Evolutionary conservation across 306 rosid genomes (phyloP).

Genomic region (Astragalus membranaceus): DNA sequence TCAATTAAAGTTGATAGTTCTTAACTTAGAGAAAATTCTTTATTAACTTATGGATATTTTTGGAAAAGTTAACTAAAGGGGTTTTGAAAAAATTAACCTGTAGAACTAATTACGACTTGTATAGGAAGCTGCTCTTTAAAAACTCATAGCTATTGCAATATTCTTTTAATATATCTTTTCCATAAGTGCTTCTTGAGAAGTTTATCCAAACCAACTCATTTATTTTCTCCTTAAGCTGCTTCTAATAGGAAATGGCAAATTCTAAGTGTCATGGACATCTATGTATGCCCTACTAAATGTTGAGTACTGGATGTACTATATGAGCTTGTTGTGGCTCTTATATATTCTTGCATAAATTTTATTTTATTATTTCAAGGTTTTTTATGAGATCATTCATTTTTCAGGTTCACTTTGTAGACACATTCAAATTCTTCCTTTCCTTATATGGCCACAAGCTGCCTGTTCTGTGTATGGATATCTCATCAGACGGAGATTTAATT

Average conservation of each 20-base stretch:
- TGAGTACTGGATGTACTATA: background rate
- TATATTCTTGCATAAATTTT: background rate
- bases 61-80: background rate
- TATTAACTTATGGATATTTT: background rate
- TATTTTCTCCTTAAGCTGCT: background rate
- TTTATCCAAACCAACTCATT: background rate
- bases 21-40: background rate
- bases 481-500: conserved; percentile 87
- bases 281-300: background rate
- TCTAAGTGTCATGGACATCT: background rate
- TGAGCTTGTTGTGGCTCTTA: background rate
- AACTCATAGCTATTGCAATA: background rate
- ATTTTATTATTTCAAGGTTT: background rate
- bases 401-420: conserved; percentile 74
- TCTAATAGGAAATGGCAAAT: background rate
- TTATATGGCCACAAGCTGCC: conserved; percentile 93
- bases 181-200: background rate
- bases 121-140: background rate
- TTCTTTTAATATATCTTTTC: background rate
- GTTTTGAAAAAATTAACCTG: background rate
- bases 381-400: conserved; percentile 21
- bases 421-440: conserved; percentile 73
- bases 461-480: conserved; percentile 91
- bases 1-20: background rate
- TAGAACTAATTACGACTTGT: background rate